Evolutionary conservation across 1,139 yeast genomes (phyloP).

Genomic region (Geotrichum klebahnii): DNA sequence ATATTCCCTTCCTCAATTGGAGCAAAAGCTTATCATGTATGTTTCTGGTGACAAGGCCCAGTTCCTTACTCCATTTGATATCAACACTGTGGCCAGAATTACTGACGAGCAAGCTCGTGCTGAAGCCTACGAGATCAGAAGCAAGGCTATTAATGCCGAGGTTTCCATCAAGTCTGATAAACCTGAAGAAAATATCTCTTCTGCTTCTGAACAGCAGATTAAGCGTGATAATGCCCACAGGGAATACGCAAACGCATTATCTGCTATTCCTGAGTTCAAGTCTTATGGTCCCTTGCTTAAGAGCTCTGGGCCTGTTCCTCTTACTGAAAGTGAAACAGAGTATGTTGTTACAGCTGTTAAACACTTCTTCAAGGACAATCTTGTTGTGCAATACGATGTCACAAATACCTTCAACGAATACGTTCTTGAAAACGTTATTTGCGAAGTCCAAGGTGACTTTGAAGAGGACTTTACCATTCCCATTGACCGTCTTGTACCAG

Average conservation of each 20-base stretch:
- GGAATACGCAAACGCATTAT: conserved; percentile 62
- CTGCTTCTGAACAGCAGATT: conserved; percentile 39
- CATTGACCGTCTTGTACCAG: conserved; percentile 66
- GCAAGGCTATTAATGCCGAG: conserved; percentile 29
- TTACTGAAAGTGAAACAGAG: conserved; percentile 92
- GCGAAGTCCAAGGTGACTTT: conserved; percentile 55
- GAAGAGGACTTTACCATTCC: conserved; percentile 67
- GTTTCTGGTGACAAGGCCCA: conserved; percentile 59
- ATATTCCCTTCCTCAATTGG: conserved; percentile 73
- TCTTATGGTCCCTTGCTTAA: conserved; percentile 72
- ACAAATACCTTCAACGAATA: conserved; percentile 79
- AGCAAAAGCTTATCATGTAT: conserved; percentile 68
- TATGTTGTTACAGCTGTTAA: conserved; percentile 81
- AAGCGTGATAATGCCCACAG: conserved; percentile 39
- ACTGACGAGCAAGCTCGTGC: conserved; percentile 63
- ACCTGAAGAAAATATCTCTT: conserved; percentile 23
- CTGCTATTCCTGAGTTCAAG: conserved; percentile 64
- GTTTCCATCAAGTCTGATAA: conserved; percentile 22
- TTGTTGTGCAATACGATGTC: conserved; percentile 81
- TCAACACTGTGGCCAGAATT: conserved; percentile 57
- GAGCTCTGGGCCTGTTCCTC: conserved; percentile 61
- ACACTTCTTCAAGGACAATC: conserved; percentile 71
- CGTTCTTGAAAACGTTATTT: conserved; percentile 69
- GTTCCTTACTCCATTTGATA: conserved; percentile 66
- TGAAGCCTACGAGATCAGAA: conserved; percentile 47